phyloP scores from a whole-genome alignment of 306 rosid genomes.

The Lathyrus tuberosus region DNA sequence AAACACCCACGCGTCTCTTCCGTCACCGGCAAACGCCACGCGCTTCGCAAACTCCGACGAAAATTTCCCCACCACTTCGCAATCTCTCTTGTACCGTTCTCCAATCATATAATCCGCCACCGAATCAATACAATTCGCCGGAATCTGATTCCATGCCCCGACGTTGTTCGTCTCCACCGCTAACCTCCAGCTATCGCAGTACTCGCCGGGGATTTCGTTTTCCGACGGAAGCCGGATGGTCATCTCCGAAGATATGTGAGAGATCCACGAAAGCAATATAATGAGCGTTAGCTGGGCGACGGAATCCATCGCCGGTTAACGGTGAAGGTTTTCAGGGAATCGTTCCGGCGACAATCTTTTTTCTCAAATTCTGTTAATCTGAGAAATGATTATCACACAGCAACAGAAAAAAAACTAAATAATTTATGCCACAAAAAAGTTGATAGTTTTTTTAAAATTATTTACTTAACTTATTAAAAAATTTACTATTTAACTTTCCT shows the following conservation, averaged over 20 bases:
- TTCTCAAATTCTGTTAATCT: not conserved
- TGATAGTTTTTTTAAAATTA: no score
- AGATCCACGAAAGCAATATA: constrained; percentile 30
- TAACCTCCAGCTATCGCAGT: constrained; percentile 88
- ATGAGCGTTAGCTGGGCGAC: not conserved
- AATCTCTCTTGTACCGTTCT: constrained; percentile 55
- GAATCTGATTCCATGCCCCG: constrained; percentile 62
- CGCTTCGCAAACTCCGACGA: constrained; percentile 50
- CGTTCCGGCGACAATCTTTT: constrained; percentile 32
- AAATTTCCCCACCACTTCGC: constrained; percentile 37
- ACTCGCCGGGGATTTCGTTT: constrained; percentile 24
- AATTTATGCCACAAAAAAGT: not conserved
- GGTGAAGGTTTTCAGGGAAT: constrained; percentile 26
- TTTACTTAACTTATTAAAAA: no score
- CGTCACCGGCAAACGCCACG: constrained; percentile 45
- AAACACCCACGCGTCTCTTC: constrained; percentile 83
- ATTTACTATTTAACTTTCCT: no score
- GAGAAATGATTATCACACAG: not conserved
- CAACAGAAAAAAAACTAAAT: not conserved
- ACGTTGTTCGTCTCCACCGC: constrained; percentile 78
- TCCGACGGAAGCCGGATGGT: constrained; percentile 46
- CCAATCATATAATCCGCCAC: constrained; percentile 66
- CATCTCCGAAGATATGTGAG: constrained; percentile 36
- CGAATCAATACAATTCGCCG: constrained; percentile 48
- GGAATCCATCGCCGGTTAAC: constrained; percentile 53